Base-by-base conservation (phyloP, 148 eudicot species). In the Pouteria glomerata region DNA sequence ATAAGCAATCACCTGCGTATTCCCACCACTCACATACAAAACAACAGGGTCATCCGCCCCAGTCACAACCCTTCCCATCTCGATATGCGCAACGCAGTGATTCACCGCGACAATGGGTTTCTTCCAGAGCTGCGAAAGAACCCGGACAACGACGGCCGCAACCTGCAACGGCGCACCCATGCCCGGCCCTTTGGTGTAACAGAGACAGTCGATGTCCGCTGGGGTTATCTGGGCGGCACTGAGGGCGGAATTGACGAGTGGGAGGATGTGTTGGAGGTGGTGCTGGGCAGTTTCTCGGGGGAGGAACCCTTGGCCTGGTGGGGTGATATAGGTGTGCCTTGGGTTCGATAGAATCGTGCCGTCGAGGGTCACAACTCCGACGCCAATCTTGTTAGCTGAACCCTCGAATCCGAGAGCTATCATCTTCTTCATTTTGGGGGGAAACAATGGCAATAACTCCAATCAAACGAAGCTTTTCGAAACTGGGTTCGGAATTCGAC, bases 61-160 rank as follows among this genome's bases (percentile, higher is more conserved):
- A 5, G 98, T 93, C 42, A 93, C 98, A 72, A 90, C 78, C 82
- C 98, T 86, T 14, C 98, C 98, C 98, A 93, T 93, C 75, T 93
- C 98, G 77, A 90, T 90, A 83, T 93, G 98, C 19, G 98, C 98
- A 68, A 93, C 96, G 73, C 98, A 93, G 69, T 93, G 98, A 78
- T 93, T 93, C 57, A 93, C 98, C 0, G 75, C 90, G 30, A 90
- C 92, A 74, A 93, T 90, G 14, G 98, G 98, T 81, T 90, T 93
- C 81, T 88, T 93, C 98, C 96, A 93, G 6, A 93, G 83, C 82
- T 86, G 98, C 15, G 98, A 88, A 51, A 93, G 78, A 66, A 93
- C 86, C 72, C 96, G 84, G 18, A 93, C 85, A 70, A 85, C 98
- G 70, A 93, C 62, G 14, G 98, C 98, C 19, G 96, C 66, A 52